Conservation (phyloP, 176 grass and related monocot genomes). For the Oryza officinalis region DNA sequence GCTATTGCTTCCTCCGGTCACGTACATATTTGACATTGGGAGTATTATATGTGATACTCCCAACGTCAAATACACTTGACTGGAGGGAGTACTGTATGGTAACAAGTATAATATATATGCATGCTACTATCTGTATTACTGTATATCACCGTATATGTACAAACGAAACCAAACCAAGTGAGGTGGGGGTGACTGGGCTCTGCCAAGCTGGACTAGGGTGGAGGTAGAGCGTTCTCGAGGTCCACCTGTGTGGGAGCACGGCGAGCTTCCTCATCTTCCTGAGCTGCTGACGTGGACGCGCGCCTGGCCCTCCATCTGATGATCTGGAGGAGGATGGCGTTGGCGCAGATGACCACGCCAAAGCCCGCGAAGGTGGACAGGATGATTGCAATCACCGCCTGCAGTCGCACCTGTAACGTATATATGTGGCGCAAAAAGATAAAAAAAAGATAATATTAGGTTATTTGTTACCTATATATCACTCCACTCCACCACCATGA, state of each 20-base stretch:
- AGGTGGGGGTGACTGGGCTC: not conserved
- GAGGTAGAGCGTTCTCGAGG: slow-evolving; percentile 30
- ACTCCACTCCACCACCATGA: no score
- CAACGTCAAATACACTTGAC: no score
- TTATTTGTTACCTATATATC: no score
- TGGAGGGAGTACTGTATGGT: no score
- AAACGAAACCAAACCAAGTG: not conserved
- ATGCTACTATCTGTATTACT: no score
- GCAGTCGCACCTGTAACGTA: slow-evolving; percentile 27
- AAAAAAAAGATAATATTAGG: no score
- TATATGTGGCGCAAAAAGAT: no score
- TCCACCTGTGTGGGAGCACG: not conserved
- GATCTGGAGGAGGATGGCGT: slow-evolving; percentile 39
- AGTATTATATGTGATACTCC: no score
- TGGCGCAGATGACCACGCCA: slow-evolving; percentile 43
- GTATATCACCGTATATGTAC: not conserved
- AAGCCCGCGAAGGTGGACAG: slow-evolving; percentile 59
- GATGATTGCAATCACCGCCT: slow-evolving; percentile 55
- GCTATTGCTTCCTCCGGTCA: no score
- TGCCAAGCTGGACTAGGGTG: not conserved
- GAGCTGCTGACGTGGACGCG: no score
- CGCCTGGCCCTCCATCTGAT: slow-evolving; percentile 38
- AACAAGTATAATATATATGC: no score
- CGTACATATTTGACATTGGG: no score
- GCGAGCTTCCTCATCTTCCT: not conserved